Conservation (phyloP, 805 yeast species). For the Wickerhamomyces ciferrii region DNA sequence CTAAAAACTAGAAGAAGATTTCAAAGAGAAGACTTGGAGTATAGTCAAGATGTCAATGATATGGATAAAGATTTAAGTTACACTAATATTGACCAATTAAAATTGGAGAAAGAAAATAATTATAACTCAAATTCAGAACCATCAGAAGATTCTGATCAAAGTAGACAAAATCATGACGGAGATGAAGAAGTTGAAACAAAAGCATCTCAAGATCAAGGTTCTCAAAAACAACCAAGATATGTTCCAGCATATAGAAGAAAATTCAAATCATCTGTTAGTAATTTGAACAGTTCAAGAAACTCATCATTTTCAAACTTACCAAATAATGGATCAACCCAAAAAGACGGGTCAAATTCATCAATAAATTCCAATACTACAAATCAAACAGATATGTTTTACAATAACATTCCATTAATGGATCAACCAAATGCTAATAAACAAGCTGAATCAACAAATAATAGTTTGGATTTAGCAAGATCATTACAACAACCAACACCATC, state of each 20-base stretch:
- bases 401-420: constrained; percentile 20
- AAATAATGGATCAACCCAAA: constrained; percentile 14
- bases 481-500: constrained; percentile 21
- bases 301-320: constrained; percentile 15
- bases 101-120: constrained; percentile 2
- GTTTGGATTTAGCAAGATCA: constrained; percentile 18
- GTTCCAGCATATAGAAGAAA: constrained; percentile 34
- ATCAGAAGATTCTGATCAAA: constrained; percentile 5
- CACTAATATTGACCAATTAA: constrained; percentile 23
- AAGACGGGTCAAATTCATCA: constrained; percentile 16
- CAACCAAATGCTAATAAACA: constrained; percentile 1
- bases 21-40: constrained; percentile 30
- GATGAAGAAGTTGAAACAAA: constrained; percentile 5
- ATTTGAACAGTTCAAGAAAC: constrained; percentile 17
- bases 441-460: constrained; percentile 5
- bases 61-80: constrained; percentile 30
- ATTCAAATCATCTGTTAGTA: constrained; percentile 20
- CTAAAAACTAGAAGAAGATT: constrained; percentile 30
- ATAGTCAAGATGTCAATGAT: constrained; percentile 26
- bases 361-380: constrained; percentile 18
- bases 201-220: background rate
- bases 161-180: constrained; percentile 1
- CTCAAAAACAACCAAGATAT: constrained; percentile 16
- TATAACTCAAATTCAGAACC: constrained; percentile 1
- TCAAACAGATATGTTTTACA: constrained; percentile 21